These are phyloP conservation scores for Litsea cubeba DNA, from an alignment of 164 flowering plant genomes.

Conservation along the genomic window DNA sequence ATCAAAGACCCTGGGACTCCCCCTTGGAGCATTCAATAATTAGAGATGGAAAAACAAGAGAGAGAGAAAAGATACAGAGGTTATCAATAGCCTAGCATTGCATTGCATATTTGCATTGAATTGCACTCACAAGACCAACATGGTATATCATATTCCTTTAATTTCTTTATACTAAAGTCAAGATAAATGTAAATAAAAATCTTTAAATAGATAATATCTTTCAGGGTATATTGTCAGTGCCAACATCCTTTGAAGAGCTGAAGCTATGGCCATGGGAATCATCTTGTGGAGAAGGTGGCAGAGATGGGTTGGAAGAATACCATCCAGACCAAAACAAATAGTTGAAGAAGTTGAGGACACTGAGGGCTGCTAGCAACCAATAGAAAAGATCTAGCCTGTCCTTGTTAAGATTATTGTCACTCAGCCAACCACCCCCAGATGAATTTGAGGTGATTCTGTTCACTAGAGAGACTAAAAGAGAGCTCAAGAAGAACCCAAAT, in stretches of 20 bases:
- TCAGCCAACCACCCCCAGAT: slow-evolving; percentile 45
- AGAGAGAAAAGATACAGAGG: slow-evolving; percentile 1
- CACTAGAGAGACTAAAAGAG: slow-evolving; percentile 53
- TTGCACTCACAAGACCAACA: slow-evolving; percentile 9
- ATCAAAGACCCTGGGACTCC: slow-evolving; percentile 10
- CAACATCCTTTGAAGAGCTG: slow-evolving; percentile 27
- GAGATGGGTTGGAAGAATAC: slow-evolving; percentile 39
- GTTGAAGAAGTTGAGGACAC: slow-evolving; percentile 59
- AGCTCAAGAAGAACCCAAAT: slow-evolving; percentile 67
- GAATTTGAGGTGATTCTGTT: slow-evolving; percentile 44
- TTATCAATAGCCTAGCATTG: slow-evolving; percentile 13
- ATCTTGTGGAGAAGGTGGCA: slow-evolving; percentile 19
- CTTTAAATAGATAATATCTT: slow-evolving; percentile 5
- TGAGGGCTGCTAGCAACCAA: slow-evolving; percentile 59
- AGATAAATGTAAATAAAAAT: slow-evolving; percentile 4
- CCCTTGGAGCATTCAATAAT: slow-evolving; percentile 13
- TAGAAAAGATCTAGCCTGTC: slow-evolving; percentile 67
- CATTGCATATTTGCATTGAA: background rate
- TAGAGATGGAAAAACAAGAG: background rate
- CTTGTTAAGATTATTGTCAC: slow-evolving; percentile 58
- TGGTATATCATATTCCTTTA: background rate
- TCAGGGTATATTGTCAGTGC: slow-evolving; percentile 23
- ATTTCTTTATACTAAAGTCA: slow-evolving; percentile 10
- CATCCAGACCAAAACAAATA: slow-evolving; percentile 67
- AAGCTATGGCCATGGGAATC: slow-evolving; percentile 18